Conservation (phyloP, 768 basidiomycete species). For the Psilocybe azurescens region DNA sequence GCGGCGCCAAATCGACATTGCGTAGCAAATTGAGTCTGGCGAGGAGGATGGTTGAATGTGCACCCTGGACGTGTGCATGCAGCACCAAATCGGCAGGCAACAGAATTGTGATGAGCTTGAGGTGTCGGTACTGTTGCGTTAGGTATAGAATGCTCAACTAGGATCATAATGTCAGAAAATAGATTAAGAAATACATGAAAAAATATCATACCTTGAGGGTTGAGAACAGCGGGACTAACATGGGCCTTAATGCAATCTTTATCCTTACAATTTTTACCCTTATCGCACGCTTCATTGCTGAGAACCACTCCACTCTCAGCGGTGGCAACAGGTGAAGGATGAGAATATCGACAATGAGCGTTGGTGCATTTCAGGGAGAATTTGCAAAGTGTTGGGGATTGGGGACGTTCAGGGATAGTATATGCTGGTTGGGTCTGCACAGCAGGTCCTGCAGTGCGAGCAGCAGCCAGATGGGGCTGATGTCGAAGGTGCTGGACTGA, state of each 20-base stretch:
- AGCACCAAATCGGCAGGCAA: constrained; percentile 72
- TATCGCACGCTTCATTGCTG: constrained; percentile 92
- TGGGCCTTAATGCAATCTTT: constrained; percentile 93
- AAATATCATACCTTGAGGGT: constrained; percentile 59
- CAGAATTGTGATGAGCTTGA: constrained; percentile 34
- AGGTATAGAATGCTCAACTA: constrained; percentile 45
- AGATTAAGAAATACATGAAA: constrained; percentile 7
- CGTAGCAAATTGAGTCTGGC: constrained; percentile 46
- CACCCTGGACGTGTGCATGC: constrained; percentile 74
- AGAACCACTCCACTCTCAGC: constrained; percentile 94
- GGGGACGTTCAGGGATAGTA: constrained; percentile 75
- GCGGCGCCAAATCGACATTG: constrained; percentile 85
- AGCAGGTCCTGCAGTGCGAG: constrained; percentile 31
- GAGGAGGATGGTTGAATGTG: constrained; percentile 69
- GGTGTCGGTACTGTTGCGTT: constrained; percentile 34
- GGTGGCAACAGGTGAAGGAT: constrained; percentile 97
- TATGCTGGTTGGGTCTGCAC: constrained; percentile 44
- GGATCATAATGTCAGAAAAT: constrained; percentile 21
- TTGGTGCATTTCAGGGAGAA: constrained; percentile 92
- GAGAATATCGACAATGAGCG: constrained; percentile 86
- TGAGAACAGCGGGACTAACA: constrained; percentile 83
- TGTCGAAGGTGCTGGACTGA: constrained; percentile 25
- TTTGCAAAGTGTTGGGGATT: constrained; percentile 93
- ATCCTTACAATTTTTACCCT: constrained; percentile 88
- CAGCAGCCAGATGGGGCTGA: constrained; percentile 34